Percentiles rank a stretch among this genome's conserved stretches.
Evolutionary conservation across 1,139 yeast genomes (phyloP).

Genomic region (Taphrina populina): DNA sequence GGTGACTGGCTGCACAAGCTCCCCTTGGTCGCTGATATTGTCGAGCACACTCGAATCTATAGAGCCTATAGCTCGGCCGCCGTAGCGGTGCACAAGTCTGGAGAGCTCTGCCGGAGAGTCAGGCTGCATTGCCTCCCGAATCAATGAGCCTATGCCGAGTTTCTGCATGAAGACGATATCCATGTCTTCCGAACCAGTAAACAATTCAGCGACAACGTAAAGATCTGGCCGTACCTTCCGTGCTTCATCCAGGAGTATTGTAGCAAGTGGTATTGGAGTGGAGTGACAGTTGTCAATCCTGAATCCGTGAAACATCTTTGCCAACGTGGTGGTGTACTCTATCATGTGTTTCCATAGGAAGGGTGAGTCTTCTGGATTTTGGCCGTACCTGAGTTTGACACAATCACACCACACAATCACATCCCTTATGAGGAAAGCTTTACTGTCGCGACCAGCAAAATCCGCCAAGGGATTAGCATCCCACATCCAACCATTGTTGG

Average conservation of each 20-base stretch:
- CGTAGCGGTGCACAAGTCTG: slow-evolving; percentile 81
- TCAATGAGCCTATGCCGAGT: slow-evolving; percentile 79
- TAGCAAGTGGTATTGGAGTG: slow-evolving; percentile 94
- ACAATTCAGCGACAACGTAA: slow-evolving; percentile 90
- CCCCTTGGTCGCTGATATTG: slow-evolving; percentile 33
- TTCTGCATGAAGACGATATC: slow-evolving; percentile 88
- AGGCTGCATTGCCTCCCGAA: slow-evolving; percentile 97
- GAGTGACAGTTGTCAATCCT: slow-evolving; percentile 95
- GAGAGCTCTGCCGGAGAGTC: slow-evolving; percentile 86
- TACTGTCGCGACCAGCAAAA: slow-evolving; percentile 77
- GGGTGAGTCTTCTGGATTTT: slow-evolving; percentile 75
- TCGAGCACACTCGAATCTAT: slow-evolving; percentile 45
- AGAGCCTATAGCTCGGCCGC: slow-evolving; percentile 94
- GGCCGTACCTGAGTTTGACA: slow-evolving; percentile 85
- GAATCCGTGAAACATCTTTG: slow-evolving; percentile 79
- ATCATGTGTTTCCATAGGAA: slow-evolving; percentile 86
- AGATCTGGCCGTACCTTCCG: slow-evolving; percentile 78
- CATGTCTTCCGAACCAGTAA: slow-evolving; percentile 87
- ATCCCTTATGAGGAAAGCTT: slow-evolving; percentile 83
- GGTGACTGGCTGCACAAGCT: slow-evolving; percentile 42
- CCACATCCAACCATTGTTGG: slow-evolving; percentile 99
- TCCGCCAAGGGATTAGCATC: slow-evolving; percentile 91
- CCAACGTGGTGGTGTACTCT: slow-evolving; percentile 69
- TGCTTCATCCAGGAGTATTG: slow-evolving; percentile 81
- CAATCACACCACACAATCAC: slow-evolving; percentile 98